Percentiles rank a stretch among this genome's conserved stretches.
Conservation (phyloP, 202 grass and related monocot genomes). For the Digitaria exilis region DNA sequence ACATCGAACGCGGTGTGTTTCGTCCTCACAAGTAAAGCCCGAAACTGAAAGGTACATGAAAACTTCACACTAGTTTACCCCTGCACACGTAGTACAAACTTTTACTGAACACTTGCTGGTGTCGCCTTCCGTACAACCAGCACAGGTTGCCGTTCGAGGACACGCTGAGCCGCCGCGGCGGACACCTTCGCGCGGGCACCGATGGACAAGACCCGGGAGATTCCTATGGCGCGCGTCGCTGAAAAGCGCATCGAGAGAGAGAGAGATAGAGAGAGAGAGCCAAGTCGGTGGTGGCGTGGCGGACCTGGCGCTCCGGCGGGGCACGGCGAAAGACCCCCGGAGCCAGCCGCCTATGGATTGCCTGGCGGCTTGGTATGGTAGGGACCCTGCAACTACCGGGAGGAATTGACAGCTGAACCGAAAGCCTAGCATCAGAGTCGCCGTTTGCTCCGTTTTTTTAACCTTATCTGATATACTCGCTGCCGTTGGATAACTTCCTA, state of each 20-base stretch:
- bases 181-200: background rate
- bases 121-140: background rate
- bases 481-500: slow-evolving; percentile 15
- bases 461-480: background rate
- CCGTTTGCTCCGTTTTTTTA: background rate
- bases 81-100: background rate
- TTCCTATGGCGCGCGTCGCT: background rate
- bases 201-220: background rate
- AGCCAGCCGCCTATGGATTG: background rate
- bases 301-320: background rate
- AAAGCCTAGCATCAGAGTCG: background rate
- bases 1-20: background rate
- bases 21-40: background rate
- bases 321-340: background rate
- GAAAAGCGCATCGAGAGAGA: background rate
- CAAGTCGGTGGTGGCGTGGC: background rate
- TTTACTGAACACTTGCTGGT: background rate
- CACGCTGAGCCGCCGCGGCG: background rate
- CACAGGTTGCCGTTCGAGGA: background rate
- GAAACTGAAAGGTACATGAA: background rate
- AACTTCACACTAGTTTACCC: background rate
- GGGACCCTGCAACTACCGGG: slow-evolving; percentile 24
- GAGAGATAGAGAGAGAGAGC: background rate
- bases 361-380: background rate
- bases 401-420: slow-evolving; percentile 40